These are phyloP conservation scores for Crassisporium funariophilum DNA, from an alignment of 768 basidiomycete species.

Conservation along the genomic window DNA sequence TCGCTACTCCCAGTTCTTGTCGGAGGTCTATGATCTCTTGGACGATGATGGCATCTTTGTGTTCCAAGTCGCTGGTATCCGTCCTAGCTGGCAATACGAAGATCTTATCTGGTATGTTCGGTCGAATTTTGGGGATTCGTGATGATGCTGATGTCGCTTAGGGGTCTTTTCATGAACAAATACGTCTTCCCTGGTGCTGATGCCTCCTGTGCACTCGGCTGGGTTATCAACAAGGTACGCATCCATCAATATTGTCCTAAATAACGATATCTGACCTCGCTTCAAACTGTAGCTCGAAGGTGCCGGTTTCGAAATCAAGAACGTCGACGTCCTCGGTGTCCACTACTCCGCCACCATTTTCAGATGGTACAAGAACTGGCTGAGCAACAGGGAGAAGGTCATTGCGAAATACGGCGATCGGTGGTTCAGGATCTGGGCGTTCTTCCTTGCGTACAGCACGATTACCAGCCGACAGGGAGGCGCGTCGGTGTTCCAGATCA, in stretches of 20 bases:
- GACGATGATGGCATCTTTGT: constrained; percentile 95
- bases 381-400: constrained; percentile 89
- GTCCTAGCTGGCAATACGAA: constrained; percentile 97
- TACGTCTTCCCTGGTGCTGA: constrained; percentile 99
- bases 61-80: constrained; percentile 95
- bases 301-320: constrained; percentile 96
- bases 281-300: constrained; percentile 66
- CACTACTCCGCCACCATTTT: constrained; percentile 93
- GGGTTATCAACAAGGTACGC: constrained; percentile 78
- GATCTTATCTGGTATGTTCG: constrained; percentile 84
- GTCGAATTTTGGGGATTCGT: not conserved
- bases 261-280: no score
- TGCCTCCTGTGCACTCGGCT: constrained; percentile 92
- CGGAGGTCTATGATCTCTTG: constrained; percentile 89
- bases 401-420: constrained; percentile 87
- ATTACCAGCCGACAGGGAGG: constrained; percentile 88
- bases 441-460: constrained; percentile 93
- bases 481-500: constrained; percentile 95
- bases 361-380: constrained; percentile 98
- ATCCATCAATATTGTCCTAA: no score
- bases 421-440: constrained; percentile 96
- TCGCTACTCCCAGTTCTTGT: constrained; percentile 85
- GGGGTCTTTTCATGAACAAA: constrained; percentile 97
- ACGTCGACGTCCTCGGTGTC: constrained; percentile 94
- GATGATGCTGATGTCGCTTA: constrained; percentile 22